Percentiles rank a stretch among this genome's conserved stretches.
Evolutionary conservation across 2,329 filamentous ascomycete species (phyloP).

Genomic region (Talaromyces sp.): DNA sequence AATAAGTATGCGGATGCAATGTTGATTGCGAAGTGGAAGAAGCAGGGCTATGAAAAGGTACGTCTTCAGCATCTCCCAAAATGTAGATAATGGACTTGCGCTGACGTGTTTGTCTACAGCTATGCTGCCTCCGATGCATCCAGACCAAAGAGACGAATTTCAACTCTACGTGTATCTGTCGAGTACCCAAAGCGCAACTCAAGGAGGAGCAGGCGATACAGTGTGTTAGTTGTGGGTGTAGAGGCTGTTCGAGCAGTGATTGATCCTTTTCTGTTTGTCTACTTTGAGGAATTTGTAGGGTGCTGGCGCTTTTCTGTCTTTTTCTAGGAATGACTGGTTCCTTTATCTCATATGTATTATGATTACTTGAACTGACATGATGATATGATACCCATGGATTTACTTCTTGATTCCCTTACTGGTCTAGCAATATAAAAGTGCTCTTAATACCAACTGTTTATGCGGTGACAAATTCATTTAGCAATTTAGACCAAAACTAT

Average conservation of each 20-base stretch:
- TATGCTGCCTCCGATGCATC: conserved; percentile 92
- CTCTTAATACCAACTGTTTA: background rate
- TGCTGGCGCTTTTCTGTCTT: background rate
- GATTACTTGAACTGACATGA: conserved; percentile 4
- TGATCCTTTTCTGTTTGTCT: conserved; percentile 34
- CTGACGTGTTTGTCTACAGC: conserved; percentile 43
- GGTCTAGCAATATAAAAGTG: background rate
- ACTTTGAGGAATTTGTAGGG: background rate
- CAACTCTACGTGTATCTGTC: conserved; percentile 93
- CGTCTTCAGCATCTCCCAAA: conserved; percentile 20
- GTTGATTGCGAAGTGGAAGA: conserved; percentile 99
- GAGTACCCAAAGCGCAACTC: conserved; percentile 81
- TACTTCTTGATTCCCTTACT: background rate
- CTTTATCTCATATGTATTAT: conserved; percentile 5
- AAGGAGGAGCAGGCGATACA: conserved; percentile 88
- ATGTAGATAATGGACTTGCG: background rate
- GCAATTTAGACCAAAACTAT: conserved; percentile 1
- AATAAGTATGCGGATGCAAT: conserved; percentile 93
- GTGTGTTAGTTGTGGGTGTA: conserved; percentile 91
- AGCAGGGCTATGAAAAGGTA: conserved; percentile 97
- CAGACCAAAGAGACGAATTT: conserved; percentile 99
- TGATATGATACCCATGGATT: conserved; percentile 10
- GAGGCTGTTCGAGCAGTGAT: conserved; percentile 82
- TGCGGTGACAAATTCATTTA: background rate
- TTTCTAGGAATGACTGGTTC: background rate